These are phyloP conservation scores for Vigna hirtella DNA, from an alignment of 306 rosid genomes.

Conservation along the genomic window DNA sequence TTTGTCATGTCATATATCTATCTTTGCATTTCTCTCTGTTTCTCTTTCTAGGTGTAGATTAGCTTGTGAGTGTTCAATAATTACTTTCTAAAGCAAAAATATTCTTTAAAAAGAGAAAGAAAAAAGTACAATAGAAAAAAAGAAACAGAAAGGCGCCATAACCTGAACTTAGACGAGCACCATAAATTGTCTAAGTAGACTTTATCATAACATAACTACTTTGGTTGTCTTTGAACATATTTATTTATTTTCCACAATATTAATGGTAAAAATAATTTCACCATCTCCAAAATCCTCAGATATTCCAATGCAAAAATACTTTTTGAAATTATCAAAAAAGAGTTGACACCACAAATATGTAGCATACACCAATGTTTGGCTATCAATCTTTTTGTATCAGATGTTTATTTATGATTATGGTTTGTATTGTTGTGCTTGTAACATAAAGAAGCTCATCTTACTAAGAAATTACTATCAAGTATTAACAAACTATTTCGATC, in stretches of 20 bases:
- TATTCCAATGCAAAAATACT: background rate
- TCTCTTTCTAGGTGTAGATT: background rate
- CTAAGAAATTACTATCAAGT: background rate
- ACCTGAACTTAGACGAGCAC: background rate
- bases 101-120: background rate
- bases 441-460: constrained; percentile 12
- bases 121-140: constrained; percentile 24
- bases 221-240: constrained; percentile 17
- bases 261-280: background rate
- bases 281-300: background rate
- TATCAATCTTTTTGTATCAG: background rate
- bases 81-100: background rate
- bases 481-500: background rate
- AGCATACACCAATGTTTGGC: background rate
- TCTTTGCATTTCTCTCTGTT: too few relatives aligned
- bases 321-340: background rate
- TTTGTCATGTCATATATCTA: too few relatives aligned
- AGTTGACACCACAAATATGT: background rate
- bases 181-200: constrained; percentile 5
- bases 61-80: background rate
- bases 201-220: constrained; percentile 1
- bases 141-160: background rate
- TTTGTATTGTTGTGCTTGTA: constrained; percentile 6
- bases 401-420: background rate
- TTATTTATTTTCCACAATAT: background rate